Conservation (phyloP, 169 alveolate genomes). For the Haemoproteus tartakovskyi region DNA sequence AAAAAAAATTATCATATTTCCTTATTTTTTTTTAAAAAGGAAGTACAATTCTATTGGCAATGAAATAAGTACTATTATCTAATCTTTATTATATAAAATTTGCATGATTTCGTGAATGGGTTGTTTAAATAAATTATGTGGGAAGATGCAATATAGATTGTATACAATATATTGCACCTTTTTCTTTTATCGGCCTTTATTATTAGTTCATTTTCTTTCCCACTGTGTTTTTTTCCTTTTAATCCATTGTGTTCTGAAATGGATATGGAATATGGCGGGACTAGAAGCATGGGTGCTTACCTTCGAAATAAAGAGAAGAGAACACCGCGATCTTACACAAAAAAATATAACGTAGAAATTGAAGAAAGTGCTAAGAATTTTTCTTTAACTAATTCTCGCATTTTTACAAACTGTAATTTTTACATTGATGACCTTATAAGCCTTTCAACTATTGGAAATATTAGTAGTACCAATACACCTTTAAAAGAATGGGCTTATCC, state of each 20-base stretch:
- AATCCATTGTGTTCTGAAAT: too few species aligned
- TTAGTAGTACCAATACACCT: too few species aligned
- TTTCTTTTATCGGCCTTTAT: not conserved
- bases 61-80: too few species aligned
- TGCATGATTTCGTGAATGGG: too few species aligned
- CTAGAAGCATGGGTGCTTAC: constrained; percentile 7
- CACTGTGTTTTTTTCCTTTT: not conserved
- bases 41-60: too few species aligned
- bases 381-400: not conserved
- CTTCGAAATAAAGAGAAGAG: constrained; percentile 21
- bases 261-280: constrained; percentile 49
- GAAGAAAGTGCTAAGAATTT: constrained; percentile 5
- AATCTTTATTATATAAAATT: too few species aligned
- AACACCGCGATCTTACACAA: constrained; percentile 17
- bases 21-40: too few species aligned
- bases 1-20: too few species aligned
- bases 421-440: constrained; percentile 62
- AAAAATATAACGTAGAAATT: constrained; percentile 48
- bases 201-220: not conserved
- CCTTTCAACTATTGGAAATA: constrained; percentile 6
- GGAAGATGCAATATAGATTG: too few species aligned
- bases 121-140: too few species aligned
- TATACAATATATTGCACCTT: too few species aligned
- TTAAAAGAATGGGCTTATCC: too few species aligned
- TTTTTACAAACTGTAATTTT: constrained; percentile 40